Conservation (phyloP, 2,329 filamentous ascomycete species). For the Sporothrix inflata region DNA sequence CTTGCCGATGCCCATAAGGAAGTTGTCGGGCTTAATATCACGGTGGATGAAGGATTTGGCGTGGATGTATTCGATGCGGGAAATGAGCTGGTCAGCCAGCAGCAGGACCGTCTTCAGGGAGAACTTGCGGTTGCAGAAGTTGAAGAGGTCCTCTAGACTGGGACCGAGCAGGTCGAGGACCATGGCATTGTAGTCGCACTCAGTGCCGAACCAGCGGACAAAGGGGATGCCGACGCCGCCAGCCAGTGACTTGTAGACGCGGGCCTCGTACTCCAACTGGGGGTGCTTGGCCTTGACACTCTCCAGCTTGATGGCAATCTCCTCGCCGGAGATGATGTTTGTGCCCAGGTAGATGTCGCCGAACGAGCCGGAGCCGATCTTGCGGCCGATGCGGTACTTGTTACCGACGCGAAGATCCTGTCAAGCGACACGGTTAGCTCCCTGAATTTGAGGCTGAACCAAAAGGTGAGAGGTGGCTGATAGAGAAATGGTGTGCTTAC, state of each 20-base stretch:
- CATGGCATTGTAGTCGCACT: constrained; percentile 99
- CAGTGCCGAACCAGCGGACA: constrained; percentile 98
- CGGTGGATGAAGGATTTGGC: constrained; percentile 99
- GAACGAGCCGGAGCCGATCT: constrained; percentile 97
- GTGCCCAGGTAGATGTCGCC: constrained; percentile 99
- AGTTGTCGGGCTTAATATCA: constrained; percentile 99
- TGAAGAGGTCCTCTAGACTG: constrained; percentile 97
- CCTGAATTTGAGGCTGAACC: neutral
- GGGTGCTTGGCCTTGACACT: constrained; percentile 99
- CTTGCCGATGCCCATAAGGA: constrained; percentile 98
- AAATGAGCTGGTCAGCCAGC: constrained; percentile 96
- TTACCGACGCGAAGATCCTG: constrained; percentile 99
- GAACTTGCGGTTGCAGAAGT: constrained; percentile 99
- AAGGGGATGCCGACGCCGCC: constrained; percentile 98
- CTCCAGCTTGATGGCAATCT: constrained; percentile 99
- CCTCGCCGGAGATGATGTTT: constrained; percentile 99
- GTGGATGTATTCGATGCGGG: constrained; percentile 99
- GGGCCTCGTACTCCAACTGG: constrained; percentile 97
- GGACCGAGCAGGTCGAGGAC: constrained; percentile 95
- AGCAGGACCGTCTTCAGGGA: constrained; percentile 97
- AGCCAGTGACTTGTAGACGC: constrained; percentile 86
- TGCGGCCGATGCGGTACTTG: constrained; percentile 98
- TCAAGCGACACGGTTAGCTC: neutral
- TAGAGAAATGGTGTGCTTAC: neutral
- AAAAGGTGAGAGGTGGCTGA: neutral